phyloP scores from a whole-genome alignment of 352 stramenopile genomes.

The Phytopythium sindhum region DNA sequence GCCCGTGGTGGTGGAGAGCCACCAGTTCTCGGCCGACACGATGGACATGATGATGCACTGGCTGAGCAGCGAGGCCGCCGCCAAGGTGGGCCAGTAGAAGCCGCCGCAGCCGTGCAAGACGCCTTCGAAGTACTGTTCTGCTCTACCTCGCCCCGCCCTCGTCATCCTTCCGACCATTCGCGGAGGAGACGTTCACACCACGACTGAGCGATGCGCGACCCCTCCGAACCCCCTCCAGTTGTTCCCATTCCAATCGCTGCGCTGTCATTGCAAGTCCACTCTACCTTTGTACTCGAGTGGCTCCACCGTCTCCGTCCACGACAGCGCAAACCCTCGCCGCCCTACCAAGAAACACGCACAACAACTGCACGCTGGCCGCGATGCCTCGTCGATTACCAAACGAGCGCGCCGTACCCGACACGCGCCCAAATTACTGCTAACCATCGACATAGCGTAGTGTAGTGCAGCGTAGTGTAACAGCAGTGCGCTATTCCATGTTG shows the following conservation, averaged over 20 bases:
- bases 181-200: background rate
- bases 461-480: too few species aligned
- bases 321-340: background rate
- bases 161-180: background rate
- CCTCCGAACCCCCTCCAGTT: too few species aligned
- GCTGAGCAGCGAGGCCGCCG: conserved; percentile 6
- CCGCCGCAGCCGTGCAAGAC: too few species aligned
- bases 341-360: background rate
- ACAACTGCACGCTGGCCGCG: too few species aligned
- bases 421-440: too few species aligned
- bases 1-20: conserved; percentile 31
- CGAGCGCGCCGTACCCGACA: too few species aligned
- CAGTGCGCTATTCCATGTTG: too few species aligned
- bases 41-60: conserved; percentile 41
- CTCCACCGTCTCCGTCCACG: background rate
- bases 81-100: background rate
- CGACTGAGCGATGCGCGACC: background rate
- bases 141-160: too few species aligned
- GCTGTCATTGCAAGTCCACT: background rate
- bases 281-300: background rate
- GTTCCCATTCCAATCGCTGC: background rate
- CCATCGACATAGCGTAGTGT: too few species aligned
- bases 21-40: conserved; percentile 51
- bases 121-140: background rate
- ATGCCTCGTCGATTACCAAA: too few species aligned